These are phyloP conservation scores for Tulasnella calospora DNA, from an alignment of 768 basidiomycete genomes.

Conservation along the genomic window DNA sequence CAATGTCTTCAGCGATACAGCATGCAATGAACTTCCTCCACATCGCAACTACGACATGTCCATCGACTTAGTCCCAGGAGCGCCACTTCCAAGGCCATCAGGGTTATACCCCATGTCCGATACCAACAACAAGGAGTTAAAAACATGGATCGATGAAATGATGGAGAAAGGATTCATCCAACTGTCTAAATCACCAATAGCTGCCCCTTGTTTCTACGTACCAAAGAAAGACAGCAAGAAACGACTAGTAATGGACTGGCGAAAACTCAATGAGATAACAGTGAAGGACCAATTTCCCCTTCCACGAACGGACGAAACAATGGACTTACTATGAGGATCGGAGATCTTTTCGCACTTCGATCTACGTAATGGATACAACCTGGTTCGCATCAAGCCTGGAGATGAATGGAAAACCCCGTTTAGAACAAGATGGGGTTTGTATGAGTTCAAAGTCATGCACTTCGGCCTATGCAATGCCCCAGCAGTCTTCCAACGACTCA, in stretches of 20 bases:
- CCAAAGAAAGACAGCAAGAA: constrained; percentile 25
- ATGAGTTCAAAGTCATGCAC: not conserved
- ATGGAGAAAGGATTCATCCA: constrained; percentile 40
- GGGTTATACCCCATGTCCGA: constrained; percentile 39
- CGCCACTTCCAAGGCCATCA: constrained; percentile 31
- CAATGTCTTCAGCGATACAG: constrained; percentile 33
- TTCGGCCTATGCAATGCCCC: not conserved
- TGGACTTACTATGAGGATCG: not conserved
- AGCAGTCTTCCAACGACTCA: not conserved
- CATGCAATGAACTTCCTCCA: constrained; percentile 36
- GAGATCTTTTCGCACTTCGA: constrained; percentile 9
- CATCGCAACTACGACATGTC: constrained; percentile 40
- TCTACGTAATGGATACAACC: constrained; percentile 18
- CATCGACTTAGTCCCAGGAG: constrained; percentile 38
- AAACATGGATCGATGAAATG: constrained; percentile 39
- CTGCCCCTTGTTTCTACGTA: constrained; percentile 22
- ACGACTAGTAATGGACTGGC: not conserved
- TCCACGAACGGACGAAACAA: constrained; percentile 26
- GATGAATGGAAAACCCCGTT: constrained; percentile 26
- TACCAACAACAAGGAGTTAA: constrained; percentile 37
- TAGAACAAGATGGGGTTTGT: not conserved
- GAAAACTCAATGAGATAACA: not conserved
- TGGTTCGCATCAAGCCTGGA: not conserved
- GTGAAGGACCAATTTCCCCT: not conserved
- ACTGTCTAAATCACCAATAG: constrained; percentile 32